Evolutionary conservation across 768 basidiomycete genomes (phyloP).

Genomic region (Tulasnella sp.): DNA sequence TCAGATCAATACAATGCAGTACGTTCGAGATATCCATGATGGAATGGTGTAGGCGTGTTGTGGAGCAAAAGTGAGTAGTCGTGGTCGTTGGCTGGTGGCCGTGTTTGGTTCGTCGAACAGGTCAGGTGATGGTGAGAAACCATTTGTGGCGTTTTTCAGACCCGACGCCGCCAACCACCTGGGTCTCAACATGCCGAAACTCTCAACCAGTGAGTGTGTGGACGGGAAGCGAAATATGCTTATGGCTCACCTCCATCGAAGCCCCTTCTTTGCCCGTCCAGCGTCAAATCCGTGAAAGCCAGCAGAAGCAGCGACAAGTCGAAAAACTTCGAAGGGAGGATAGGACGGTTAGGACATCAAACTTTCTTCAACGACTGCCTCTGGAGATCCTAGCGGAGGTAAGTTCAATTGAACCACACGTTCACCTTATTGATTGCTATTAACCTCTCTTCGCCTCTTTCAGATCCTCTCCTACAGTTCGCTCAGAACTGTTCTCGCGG

Average conservation of each 20-base stretch:
- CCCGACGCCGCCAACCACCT: no score
- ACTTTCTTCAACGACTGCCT: conserved; percentile 1
- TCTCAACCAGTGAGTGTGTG: neutral
- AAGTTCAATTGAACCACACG: neutral
- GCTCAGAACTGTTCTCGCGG: neutral
- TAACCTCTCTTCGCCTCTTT: neutral
- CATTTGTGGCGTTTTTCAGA: neutral
- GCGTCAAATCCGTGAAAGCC: neutral
- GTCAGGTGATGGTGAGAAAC: neutral
- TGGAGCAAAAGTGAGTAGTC: no score
- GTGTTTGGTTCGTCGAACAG: neutral
- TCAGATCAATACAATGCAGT: no score
- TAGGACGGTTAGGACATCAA: neutral
- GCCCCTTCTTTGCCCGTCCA: neutral
- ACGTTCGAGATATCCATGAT: no score
- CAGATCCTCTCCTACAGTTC: conserved; percentile 5
- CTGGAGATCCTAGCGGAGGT: conserved; percentile 1
- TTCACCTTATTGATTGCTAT: neutral
- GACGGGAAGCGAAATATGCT: neutral
- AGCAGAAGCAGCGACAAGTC: no score
- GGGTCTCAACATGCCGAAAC: neutral
- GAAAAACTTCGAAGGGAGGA: no score
- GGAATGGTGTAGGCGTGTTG: no score
- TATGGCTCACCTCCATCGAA: neutral
- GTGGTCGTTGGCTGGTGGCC: neutral